phyloP scores from a whole-genome alignment of 1,284 basidiomycete genomes.

The Leccinum subatratum region DNA sequence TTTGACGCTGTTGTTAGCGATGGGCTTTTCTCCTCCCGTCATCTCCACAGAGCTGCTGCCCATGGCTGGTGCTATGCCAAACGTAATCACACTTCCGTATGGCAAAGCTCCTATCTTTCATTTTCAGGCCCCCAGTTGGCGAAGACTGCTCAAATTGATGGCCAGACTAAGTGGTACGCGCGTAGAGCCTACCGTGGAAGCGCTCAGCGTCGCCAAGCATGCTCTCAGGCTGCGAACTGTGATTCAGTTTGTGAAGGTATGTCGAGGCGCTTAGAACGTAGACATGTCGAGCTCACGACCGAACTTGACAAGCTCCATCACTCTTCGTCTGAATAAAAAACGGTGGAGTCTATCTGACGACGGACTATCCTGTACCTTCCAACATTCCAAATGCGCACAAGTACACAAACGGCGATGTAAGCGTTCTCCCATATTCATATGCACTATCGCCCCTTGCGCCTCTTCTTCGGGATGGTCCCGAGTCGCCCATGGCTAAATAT shows the following conservation, averaged over 20 bases:
- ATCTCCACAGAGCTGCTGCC: constrained; percentile 45
- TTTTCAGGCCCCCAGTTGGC: constrained; percentile 68
- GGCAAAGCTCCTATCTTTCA: constrained; percentile 64
- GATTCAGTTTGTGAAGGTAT: constrained; percentile 69
- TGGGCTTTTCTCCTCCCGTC: constrained; percentile 59
- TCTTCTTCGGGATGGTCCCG: constrained; percentile 57
- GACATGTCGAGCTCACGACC: constrained; percentile 2
- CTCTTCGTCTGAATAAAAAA: constrained; percentile 59
- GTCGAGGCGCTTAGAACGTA: constrained; percentile 2
- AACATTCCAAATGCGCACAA: constrained; percentile 41
- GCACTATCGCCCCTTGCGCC: constrained; percentile 52
- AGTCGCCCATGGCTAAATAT: constrained; percentile 58
- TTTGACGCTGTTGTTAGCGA: constrained; percentile 39
- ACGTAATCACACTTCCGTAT: constrained; percentile 65
- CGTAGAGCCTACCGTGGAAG: constrained; percentile 65
- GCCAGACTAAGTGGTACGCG: constrained; percentile 63
- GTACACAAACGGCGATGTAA: constrained; percentile 56
- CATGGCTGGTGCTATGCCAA: constrained; percentile 57
- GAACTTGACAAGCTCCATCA: constrained; percentile 48
- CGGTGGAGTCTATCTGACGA: constrained; percentile 68
- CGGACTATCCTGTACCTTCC: constrained; percentile 59
- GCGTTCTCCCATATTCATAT: constrained; percentile 66
- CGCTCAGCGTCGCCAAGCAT: constrained; percentile 52
- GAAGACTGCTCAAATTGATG: constrained; percentile 65
- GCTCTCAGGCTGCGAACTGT: constrained; percentile 64